phyloP scores from a whole-genome alignment of 495 filamentous ascomycete species.

The Margaritispora aquatica region DNA sequence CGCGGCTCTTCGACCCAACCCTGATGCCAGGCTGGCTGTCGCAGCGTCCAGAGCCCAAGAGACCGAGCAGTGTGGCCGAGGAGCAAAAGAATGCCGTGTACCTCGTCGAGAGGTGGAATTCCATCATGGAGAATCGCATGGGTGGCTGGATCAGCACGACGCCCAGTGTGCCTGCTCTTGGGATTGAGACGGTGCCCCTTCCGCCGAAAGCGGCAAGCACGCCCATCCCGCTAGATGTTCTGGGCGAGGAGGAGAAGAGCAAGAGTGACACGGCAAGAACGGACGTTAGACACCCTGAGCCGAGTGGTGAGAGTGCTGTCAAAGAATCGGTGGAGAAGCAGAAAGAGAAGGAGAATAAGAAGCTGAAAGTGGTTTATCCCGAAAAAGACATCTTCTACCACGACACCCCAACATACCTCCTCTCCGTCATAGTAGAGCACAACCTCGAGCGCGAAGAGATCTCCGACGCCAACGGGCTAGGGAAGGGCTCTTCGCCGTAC shows the following conservation, averaged over 20 bases:
- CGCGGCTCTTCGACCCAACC: slow-evolving; percentile 37
- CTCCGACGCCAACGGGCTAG: slow-evolving; percentile 18
- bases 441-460: slow-evolving; percentile 15
- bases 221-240: no score
- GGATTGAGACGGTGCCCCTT: no score
- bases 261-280: background rate
- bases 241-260: background rate
- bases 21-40: slow-evolving; percentile 36
- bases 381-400: slow-evolving; percentile 19
- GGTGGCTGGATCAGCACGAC: slow-evolving; percentile 6
- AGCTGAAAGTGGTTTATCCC: background rate
- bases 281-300: background rate
- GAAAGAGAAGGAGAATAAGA: no score
- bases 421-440: slow-evolving; percentile 19
- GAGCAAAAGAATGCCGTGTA: slow-evolving; percentile 22
- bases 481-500: slow-evolving; percentile 12
- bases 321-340: background rate
- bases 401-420: slow-evolving; percentile 14
- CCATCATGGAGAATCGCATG: slow-evolving; percentile 10
- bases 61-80: slow-evolving; percentile 20
- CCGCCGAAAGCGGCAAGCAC: no score
- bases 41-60: slow-evolving; percentile 10
- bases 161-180: background rate
- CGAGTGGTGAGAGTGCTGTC: background rate
- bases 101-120: slow-evolving; percentile 18